Conservation (phyloP, 169 alveolate genomes). For the Babesia divergens region DNA sequence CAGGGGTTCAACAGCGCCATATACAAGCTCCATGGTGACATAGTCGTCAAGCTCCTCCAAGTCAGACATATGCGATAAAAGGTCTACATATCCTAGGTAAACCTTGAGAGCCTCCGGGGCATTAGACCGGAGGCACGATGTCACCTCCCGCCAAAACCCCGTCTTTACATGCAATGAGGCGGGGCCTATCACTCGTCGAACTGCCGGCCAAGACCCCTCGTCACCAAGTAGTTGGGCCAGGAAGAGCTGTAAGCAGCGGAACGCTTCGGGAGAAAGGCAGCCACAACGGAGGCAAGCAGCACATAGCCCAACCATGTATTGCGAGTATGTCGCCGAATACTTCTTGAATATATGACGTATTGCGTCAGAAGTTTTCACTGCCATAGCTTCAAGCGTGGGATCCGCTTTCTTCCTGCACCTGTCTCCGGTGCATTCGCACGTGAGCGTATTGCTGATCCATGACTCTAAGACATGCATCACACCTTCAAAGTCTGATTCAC, state of each 20-base stretch:
- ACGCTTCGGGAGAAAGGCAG: background rate
- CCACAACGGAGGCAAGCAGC: background rate
- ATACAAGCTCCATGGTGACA: background rate
- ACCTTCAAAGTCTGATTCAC: slow-evolving; percentile 3
- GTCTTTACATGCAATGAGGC: background rate
- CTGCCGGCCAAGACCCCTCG: background rate
- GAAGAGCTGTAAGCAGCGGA: background rate
- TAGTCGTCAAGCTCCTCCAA: background rate
- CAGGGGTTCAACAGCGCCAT: background rate
- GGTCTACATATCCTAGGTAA: slow-evolving; percentile 13
- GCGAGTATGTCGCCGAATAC: background rate
- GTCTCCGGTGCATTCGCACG: slow-evolving; percentile 6
- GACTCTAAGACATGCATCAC: slow-evolving; percentile 1
- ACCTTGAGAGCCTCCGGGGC: background rate
- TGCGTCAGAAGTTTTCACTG: slow-evolving; percentile 13
- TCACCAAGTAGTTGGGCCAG: background rate
- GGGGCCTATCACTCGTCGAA: background rate
- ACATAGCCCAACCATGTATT: background rate
- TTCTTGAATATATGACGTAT: background rate
- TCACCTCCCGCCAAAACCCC: background rate
- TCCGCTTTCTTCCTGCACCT: background rate
- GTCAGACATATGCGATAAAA: background rate
- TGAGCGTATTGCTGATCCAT: slow-evolving; percentile 21
- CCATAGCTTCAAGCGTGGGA: background rate
- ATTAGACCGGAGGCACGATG: background rate